Conservation (phyloP, 2,329 filamentous ascomycete genomes). For the Chrysoporthe cubensis region DNA sequence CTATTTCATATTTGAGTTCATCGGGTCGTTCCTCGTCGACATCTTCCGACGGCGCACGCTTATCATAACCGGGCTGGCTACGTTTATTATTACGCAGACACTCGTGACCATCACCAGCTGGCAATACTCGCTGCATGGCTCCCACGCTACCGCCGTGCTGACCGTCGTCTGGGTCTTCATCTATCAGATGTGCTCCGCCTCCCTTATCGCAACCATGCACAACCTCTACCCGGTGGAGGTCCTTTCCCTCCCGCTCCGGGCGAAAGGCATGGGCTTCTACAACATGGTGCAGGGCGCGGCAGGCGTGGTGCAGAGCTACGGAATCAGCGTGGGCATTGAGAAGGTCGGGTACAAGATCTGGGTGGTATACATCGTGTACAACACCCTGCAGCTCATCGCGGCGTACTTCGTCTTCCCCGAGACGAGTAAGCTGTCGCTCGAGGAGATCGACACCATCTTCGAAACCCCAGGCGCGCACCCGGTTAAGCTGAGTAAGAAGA, state of each 20-base stretch:
- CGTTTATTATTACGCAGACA: conserved; percentile 49
- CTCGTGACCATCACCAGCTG: conserved; percentile 52
- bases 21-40: conserved; percentile 48
- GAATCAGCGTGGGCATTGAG: conserved; percentile 50
- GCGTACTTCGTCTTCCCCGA: conserved; percentile 58
- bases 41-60: conserved; percentile 47
- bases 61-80: conserved; percentile 47
- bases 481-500: conserved; percentile 30
- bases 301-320: conserved; percentile 49
- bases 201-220: conserved; percentile 52
- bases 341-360: conserved; percentile 55
- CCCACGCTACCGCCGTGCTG: conserved; percentile 42
- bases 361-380: conserved; percentile 55
- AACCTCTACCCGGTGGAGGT: conserved; percentile 51
- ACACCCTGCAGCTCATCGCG: conserved; percentile 48
- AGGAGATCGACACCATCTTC: conserved; percentile 64
- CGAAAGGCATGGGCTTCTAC: conserved; percentile 51
- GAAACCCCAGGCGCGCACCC: conserved; percentile 36
- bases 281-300: conserved; percentile 49
- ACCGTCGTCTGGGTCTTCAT: conserved; percentile 52
- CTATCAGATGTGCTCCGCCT: conserved; percentile 51
- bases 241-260: conserved; percentile 47
- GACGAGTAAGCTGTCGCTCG: conserved; percentile 52
- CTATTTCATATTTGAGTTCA: conserved; percentile 50
- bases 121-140: conserved; percentile 43